phyloP scores from a whole-genome alignment of 2,329 filamentous ascomycete species.

The Epicoccum nigrum region DNA sequence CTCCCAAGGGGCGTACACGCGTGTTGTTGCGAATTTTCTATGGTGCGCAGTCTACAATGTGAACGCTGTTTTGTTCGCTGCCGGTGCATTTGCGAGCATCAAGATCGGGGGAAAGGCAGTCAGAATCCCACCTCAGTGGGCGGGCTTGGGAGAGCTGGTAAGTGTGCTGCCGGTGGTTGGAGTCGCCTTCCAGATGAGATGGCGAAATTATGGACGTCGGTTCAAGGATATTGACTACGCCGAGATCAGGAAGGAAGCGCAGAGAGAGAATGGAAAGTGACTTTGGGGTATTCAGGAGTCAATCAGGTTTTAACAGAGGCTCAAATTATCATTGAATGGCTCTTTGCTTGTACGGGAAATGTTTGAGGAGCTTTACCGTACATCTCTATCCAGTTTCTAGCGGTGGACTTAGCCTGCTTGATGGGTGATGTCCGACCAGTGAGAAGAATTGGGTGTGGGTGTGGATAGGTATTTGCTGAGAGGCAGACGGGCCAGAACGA shows the following conservation, averaged over 20 bases:
- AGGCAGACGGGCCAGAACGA: conserved; percentile 7
- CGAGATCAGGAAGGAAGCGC: not conserved
- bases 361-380: too few relatives aligned
- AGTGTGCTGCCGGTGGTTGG: conserved; percentile 74
- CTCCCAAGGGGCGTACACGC: conserved; percentile 48
- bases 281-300: too few relatives aligned
- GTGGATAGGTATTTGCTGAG: conserved; percentile 9
- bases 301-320: too few relatives aligned
- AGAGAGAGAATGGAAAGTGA: too few relatives aligned
- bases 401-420: not conserved
- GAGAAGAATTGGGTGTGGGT: conserved; percentile 1
- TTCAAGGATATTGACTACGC: conserved; percentile 8
- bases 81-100: conserved; percentile 58
- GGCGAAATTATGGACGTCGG: conserved; percentile 30
- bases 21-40: conserved; percentile 67
- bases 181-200: conserved; percentile 59
- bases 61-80: conserved; percentile 69
- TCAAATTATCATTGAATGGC: too few relatives aligned
- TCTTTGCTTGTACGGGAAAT: too few relatives aligned
- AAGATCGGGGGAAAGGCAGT: conserved; percentile 26
- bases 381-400: too few relatives aligned
- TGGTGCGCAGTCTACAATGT: conserved; percentile 76
- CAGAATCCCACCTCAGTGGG: conserved; percentile 67
- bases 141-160: conserved; percentile 73
- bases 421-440: not conserved